Evolutionary conservation across 345 rosid genomes (phyloP).

Genomic region (Viola odorata): DNA sequence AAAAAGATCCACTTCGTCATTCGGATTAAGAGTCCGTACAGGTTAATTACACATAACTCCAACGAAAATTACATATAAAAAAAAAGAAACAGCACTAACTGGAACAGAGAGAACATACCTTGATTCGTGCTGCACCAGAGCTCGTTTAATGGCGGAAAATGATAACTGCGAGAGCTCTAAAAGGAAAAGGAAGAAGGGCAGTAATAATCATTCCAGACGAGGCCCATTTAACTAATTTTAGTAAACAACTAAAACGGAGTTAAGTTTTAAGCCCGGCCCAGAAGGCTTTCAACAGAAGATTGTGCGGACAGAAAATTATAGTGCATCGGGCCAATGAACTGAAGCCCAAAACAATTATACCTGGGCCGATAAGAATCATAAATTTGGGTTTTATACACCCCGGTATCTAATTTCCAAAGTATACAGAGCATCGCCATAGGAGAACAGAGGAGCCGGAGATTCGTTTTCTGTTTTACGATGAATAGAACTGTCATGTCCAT

Average conservation of each 20-base stretch:
- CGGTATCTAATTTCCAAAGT: too few species aligned
- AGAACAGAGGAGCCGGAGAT: too few species aligned
- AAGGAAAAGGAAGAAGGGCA: background rate
- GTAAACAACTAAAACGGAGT: background rate
- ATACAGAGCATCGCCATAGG: too few species aligned
- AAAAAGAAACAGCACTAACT: background rate
- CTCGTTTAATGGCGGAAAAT: background rate
- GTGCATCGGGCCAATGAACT: too few species aligned
- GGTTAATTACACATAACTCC: background rate
- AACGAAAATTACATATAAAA: background rate
- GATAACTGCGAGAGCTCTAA: background rate
- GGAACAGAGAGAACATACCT: background rate
- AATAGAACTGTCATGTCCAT: conserved; percentile 12
- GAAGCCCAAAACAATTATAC: too few species aligned
- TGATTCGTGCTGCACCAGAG: background rate
- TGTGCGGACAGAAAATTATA: too few species aligned
- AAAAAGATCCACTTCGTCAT: background rate
- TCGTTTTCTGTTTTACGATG: conserved; percentile 8
- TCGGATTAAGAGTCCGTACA: background rate
- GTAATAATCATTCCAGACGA: background rate
- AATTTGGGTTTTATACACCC: too few species aligned
- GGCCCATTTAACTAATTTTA: background rate
- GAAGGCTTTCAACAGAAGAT: background rate
- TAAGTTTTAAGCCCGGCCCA: background rate
- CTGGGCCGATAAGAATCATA: too few species aligned